Percentiles rank a stretch among this genome's conserved stretches.
These are phyloP conservation scores for Candida maesae DNA, from an alignment of 805 yeast species.

Conservation along the genomic window DNA sequence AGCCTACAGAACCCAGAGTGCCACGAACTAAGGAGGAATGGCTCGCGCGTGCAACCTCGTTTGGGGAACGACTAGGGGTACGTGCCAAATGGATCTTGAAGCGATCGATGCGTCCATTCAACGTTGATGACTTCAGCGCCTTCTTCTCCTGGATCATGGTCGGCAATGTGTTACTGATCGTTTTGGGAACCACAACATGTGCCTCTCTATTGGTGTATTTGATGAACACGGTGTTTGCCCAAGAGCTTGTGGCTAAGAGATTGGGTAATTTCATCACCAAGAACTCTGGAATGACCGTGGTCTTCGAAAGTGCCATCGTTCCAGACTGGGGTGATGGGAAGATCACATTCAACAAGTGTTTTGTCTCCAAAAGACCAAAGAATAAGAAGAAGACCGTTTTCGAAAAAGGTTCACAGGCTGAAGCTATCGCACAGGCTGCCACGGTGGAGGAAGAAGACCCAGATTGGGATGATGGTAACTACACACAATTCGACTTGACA, in stretches of 20 bases:
- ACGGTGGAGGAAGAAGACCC: conserved; percentile 20
- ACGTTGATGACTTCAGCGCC: conserved; percentile 89
- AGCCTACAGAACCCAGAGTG: background rate
- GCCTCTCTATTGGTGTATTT: conserved; percentile 74
- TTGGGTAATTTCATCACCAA: conserved; percentile 81
- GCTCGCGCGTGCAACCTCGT: conserved; percentile 40
- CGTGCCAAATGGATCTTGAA: conserved; percentile 72
- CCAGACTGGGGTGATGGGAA: conserved; percentile 92
- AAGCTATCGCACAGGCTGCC: conserved; percentile 53
- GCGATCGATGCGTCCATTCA: conserved; percentile 76
- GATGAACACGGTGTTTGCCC: conserved; percentile 50
- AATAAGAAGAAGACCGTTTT: conserved; percentile 40
- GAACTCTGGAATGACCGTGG: conserved; percentile 77
- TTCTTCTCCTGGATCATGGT: conserved; percentile 88
- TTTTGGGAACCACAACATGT: conserved; percentile 91
- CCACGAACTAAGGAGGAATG: conserved; percentile 34
- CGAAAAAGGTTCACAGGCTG: conserved; percentile 68
- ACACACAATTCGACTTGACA: conserved; percentile 91
- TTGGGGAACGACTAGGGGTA: conserved; percentile 39
- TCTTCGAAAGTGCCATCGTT: conserved; percentile 89
- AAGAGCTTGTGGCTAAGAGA: conserved; percentile 77
- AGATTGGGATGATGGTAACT: conserved; percentile 80
- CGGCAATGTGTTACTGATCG: conserved; percentile 75
- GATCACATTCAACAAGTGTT: conserved; percentile 78
- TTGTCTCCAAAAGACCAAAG: conserved; percentile 81